Evolutionary conservation across 1,139 yeast genomes (phyloP).

Genomic region (Yamadazyma aaseri): DNA sequence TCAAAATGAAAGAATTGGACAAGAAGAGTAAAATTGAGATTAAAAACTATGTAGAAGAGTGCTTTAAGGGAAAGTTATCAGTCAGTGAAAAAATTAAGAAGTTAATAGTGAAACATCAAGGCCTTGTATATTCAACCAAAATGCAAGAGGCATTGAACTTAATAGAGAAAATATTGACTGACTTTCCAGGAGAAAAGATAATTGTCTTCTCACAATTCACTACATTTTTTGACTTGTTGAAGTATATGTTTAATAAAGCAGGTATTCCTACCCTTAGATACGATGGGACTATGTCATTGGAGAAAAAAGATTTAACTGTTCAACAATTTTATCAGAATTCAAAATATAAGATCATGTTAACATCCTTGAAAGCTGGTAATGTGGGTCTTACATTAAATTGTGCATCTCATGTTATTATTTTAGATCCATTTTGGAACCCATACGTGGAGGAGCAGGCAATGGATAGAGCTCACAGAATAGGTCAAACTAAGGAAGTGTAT

Average conservation of each 20-base stretch:
- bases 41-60: conserved; percentile 8
- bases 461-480: conserved; percentile 92
- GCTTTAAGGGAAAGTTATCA: conserved; percentile 16
- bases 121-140: conserved; percentile 53
- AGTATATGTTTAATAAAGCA: conserved; percentile 50
- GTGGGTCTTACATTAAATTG: conserved; percentile 90
- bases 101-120: conserved; percentile 30
- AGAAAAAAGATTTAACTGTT: conserved; percentile 60
- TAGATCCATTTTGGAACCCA: conserved; percentile 98
- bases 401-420: conserved; percentile 84
- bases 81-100: conserved; percentile 18
- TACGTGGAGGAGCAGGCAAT: conserved; percentile 95
- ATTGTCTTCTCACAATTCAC: conserved; percentile 87
- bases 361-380: conserved; percentile 88
- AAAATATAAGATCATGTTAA: conserved; percentile 51
- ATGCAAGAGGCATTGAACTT: conserved; percentile 49
- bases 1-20: conserved; percentile 44
- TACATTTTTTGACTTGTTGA: conserved; percentile 68
- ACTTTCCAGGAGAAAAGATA: conserved; percentile 57
- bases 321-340: conserved; percentile 58
- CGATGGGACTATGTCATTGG: conserved; percentile 78
- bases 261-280: conserved; percentile 59
- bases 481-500: conserved; percentile 73
- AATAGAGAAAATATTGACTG: conserved; percentile 39
- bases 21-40: conserved; percentile 10